A percentile compares a stretch with the other conserved stretches of the same genome.
phyloP scores from a whole-genome alignment of 2,329 filamentous ascomycete species.

The Botrytis paeoniae region DNA sequence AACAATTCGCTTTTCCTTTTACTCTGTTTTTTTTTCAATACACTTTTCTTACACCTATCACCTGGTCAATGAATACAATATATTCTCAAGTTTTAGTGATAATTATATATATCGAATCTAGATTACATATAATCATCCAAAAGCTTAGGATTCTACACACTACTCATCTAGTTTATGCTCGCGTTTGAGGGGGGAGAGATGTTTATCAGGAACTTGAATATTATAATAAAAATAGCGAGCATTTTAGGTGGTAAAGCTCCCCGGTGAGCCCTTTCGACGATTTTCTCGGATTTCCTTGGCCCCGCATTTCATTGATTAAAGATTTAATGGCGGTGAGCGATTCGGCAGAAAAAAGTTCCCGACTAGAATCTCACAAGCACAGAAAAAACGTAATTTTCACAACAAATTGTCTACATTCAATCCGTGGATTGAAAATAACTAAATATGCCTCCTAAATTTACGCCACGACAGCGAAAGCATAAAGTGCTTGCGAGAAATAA shows the following conservation, averaged over 20 bases:
- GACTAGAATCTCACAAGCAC: conserved; percentile 1
- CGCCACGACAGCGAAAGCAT: conserved; percentile 65
- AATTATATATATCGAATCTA: background rate
- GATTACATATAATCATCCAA: background rate
- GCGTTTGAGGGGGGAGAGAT: too few species aligned
- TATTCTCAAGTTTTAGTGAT: background rate
- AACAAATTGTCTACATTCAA: background rate
- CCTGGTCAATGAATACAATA: background rate
- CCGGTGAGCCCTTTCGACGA: background rate
- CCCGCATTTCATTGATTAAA: background rate
- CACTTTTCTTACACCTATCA: background rate
- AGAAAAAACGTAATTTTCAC: background rate
- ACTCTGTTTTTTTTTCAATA: background rate
- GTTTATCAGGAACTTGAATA: too few species aligned
- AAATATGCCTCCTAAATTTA: conserved; percentile 46
- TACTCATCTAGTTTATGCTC: background rate
- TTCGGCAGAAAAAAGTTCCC: conserved; percentile 19
- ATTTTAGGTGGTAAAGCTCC: background rate
- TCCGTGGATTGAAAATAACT: background rate
- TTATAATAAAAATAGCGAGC: background rate
- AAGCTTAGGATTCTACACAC: background rate
- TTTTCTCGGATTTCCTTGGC: background rate
- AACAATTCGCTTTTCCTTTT: background rate
- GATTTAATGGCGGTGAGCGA: background rate
- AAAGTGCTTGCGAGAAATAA: conserved; percentile 64